Conservation (phyloP, 352 stramenopile species). For the Globisporangium heterothallicum region DNA sequence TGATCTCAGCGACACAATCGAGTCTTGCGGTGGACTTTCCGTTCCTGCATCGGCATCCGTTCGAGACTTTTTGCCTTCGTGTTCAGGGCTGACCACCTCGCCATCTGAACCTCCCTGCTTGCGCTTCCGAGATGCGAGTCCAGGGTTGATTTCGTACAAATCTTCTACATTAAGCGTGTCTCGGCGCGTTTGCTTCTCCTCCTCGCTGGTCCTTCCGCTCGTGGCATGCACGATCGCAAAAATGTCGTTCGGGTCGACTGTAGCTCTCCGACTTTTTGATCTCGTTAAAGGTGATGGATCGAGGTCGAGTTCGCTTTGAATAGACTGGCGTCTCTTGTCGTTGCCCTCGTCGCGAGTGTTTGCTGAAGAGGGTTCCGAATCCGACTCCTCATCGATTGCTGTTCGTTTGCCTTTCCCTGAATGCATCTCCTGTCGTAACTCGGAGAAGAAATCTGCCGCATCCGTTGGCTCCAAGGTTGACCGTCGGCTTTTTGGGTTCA, state of each 20-base stretch:
- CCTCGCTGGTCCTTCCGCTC: not conserved
- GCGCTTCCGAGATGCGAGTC: slow-evolving; percentile 28
- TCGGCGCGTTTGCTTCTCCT: slow-evolving; percentile 20
- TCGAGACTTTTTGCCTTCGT: slow-evolving; percentile 8
- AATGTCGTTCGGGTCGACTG: slow-evolving; percentile 47
- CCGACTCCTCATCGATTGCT: slow-evolving; percentile 3
- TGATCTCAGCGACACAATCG: slow-evolving; percentile 8
- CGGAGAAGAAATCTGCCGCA: slow-evolving; percentile 34
- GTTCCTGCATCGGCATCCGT: not conserved
- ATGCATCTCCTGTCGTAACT: slow-evolving; percentile 20
- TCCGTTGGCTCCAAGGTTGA: slow-evolving; percentile 52
- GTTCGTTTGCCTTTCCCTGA: slow-evolving; percentile 2
- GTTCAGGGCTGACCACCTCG: not conserved
- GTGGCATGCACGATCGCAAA: slow-evolving; percentile 15
- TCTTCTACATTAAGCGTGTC: slow-evolving; percentile 59
- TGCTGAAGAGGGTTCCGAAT: not conserved
- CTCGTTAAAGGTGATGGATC: slow-evolving; percentile 21
- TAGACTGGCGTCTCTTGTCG: slow-evolving; percentile 5
- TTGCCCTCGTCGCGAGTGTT: slow-evolving; percentile 2
- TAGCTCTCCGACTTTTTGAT: slow-evolving; percentile 30
- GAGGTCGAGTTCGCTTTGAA: not conserved
- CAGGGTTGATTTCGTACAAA: slow-evolving; percentile 32
- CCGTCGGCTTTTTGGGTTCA: slow-evolving; percentile 17
- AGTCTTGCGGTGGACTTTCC: slow-evolving; percentile 13
- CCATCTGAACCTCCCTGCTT: slow-evolving; percentile 10